A percentile compares a stretch with the other conserved stretches of the same genome.
Evolutionary conservation across 768 basidiomycete species (phyloP).

Genomic region (Scleroderma bovista): DNA sequence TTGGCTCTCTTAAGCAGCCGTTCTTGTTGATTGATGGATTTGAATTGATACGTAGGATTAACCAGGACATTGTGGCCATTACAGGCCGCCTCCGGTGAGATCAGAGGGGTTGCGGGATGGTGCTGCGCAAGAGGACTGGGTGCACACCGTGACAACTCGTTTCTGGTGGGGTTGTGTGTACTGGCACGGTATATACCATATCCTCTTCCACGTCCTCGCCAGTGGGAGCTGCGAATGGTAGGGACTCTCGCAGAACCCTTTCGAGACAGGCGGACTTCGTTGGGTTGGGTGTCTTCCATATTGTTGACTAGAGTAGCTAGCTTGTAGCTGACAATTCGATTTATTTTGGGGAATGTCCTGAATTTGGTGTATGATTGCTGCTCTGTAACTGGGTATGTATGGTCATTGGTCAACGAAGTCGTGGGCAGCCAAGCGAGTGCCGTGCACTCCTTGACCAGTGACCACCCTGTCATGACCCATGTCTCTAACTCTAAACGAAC

Average conservation of each 20-base stretch:
- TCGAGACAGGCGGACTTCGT: constrained; percentile 31
- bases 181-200: background rate
- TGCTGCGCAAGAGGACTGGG: background rate
- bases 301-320: no score
- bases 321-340: constrained; percentile 5
- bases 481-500: constrained; percentile 12
- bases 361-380: constrained; percentile 3
- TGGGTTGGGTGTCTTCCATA: constrained; percentile 38
- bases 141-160: background rate
- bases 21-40: background rate
- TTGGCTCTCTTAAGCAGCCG: constrained; percentile 4
- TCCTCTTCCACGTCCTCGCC: background rate
- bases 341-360: constrained; percentile 17
- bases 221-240: constrained; percentile 11
- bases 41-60: background rate
- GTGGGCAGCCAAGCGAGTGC: background rate
- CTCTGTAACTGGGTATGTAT: background rate
- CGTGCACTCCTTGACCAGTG: background rate
- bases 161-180: background rate
- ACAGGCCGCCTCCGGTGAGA: background rate
- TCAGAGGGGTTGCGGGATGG: background rate
- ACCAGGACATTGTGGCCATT: background rate
- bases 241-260: constrained; percentile 29
- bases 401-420: no score
- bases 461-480: constrained; percentile 11